These are phyloP conservation scores for Trichaptum fuscoviolaceum DNA, from an alignment of 768 basidiomycete species.

Conservation along the genomic window DNA sequence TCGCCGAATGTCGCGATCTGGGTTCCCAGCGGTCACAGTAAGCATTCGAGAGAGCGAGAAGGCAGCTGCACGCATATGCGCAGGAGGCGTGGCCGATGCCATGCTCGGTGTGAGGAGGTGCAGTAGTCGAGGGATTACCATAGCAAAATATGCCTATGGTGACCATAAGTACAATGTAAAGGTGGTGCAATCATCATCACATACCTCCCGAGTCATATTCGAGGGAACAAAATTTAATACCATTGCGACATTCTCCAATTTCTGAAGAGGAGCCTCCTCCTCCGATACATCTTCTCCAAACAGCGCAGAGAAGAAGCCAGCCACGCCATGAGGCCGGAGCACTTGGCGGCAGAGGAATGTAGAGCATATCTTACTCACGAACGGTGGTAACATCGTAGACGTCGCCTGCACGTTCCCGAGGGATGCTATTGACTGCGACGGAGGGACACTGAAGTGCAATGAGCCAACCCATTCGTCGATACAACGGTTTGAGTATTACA, in stretches of 20 bases:
- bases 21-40: slow-evolving; percentile 20
- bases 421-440: slow-evolving; percentile 59
- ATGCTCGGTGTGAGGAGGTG: slow-evolving; percentile 36
- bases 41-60: slow-evolving; percentile 68
- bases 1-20: not conserved
- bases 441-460: slow-evolving; percentile 44
- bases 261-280: slow-evolving; percentile 56
- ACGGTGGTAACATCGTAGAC: slow-evolving; percentile 33
- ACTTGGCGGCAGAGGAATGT: slow-evolving; percentile 68
- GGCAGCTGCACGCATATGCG: slow-evolving; percentile 57
- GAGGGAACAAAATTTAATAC: slow-evolving; percentile 62
- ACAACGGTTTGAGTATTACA: slow-evolving; percentile 25
- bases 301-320: slow-evolving; percentile 61
- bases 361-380: slow-evolving; percentile 55
- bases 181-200: slow-evolving; percentile 16
- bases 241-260: slow-evolving; percentile 65
- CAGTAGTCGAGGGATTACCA: slow-evolving; percentile 51
- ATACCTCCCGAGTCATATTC: slow-evolving; percentile 48
- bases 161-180: not conserved
- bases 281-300: slow-evolving; percentile 47
- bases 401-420: slow-evolving; percentile 56
- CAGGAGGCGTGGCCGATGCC: slow-evolving; percentile 29
- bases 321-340: slow-evolving; percentile 63
- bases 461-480: slow-evolving; percentile 12
- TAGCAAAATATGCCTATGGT: slow-evolving; percentile 55